A percentile compares a stretch with the other conserved stretches of the same genome.
Conservation (phyloP, 2,329 filamentous ascomycete genomes). For the Xylariaceae sp. region DNA sequence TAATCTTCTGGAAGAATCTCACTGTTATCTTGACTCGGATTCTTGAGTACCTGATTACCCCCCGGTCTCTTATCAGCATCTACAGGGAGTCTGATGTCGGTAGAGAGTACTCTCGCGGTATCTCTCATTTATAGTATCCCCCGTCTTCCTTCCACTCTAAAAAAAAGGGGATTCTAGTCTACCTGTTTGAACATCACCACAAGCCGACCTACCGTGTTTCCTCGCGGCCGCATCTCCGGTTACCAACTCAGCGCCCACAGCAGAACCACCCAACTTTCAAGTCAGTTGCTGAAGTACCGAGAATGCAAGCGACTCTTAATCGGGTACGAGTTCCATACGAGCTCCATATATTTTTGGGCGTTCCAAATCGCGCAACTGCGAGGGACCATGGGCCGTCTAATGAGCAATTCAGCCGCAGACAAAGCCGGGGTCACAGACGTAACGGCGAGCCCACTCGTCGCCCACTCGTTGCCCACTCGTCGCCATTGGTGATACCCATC, state of each 20-base stretch:
- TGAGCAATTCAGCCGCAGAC: conserved; percentile 14
- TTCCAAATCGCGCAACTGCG: conserved; percentile 37
- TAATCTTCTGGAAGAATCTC: conserved; percentile 23
- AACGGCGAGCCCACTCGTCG: conserved; percentile 49
- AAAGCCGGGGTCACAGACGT: neutral
- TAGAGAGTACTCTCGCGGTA: conserved; percentile 39
- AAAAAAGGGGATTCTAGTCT: conserved; percentile 50
- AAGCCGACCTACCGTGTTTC: conserved; percentile 48
- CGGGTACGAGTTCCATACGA: conserved; percentile 46
- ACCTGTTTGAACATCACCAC: conserved; percentile 58
- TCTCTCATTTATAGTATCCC: conserved; percentile 47
- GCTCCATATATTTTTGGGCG: too few relatives aligned
- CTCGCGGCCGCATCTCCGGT: conserved; percentile 61
- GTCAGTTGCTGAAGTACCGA: conserved; percentile 63
- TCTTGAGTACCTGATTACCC: neutral
- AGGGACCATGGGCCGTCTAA: conserved; percentile 64
- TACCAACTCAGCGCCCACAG: conserved; percentile 50
- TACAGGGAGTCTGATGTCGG: too few relatives aligned
- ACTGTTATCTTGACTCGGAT: too few relatives aligned
- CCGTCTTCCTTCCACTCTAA: neutral
- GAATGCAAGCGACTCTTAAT: conserved; percentile 48
- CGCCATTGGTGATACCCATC: conserved; percentile 67
- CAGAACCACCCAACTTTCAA: conserved; percentile 30
- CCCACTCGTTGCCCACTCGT: conserved; percentile 63
- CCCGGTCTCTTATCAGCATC: neutral